Percentiles rank a stretch among this genome's conserved stretches.
phyloP scores from a whole-genome alignment of 1,139 yeast species.

The Pichia sp. region DNA sequence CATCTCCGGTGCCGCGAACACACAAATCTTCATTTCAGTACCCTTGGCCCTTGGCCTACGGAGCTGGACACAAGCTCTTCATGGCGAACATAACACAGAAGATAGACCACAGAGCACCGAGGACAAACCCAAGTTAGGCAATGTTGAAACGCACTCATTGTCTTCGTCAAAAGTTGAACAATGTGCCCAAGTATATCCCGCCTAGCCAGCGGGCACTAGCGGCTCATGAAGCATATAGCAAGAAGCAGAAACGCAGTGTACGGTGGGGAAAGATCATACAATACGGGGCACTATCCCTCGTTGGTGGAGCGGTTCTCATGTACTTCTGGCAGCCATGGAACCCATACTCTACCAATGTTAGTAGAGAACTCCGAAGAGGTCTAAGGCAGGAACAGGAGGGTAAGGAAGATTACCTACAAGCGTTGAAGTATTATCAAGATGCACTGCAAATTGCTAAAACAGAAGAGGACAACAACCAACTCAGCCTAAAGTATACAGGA shows the following conservation, averaged over 20 bases:
- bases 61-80: no score
- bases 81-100: no score
- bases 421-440: conserved; percentile 56
- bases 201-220: conserved; percentile 11
- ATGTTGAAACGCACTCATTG: conserved; percentile 6
- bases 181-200: conserved; percentile 9
- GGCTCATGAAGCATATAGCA: conserved; percentile 3
- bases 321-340: conserved; percentile 30
- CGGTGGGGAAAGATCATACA: conserved; percentile 10
- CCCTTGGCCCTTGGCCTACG: no score
- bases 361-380: conserved; percentile 62
- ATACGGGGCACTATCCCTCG: conserved; percentile 9
- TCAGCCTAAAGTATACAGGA: conserved; percentile 74
- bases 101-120: no score
- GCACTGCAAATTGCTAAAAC: conserved; percentile 41
- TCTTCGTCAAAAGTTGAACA: conserved; percentile 2
- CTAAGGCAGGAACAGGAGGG: conserved; percentile 80
- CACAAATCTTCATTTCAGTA: no score
- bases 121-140: no score
- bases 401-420: conserved; percentile 53
- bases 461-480: conserved; percentile 40
- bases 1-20: no score
- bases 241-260: conserved; percentile 5
- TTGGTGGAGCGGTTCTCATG: conserved; percentile 15
- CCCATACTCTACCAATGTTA: conserved; percentile 40